Percentiles rank a stretch among this genome's conserved stretches.
These are phyloP conservation scores for Mycena olivaceomarginata DNA, from an alignment of 768 basidiomycete genomes.

Conservation along the genomic window DNA sequence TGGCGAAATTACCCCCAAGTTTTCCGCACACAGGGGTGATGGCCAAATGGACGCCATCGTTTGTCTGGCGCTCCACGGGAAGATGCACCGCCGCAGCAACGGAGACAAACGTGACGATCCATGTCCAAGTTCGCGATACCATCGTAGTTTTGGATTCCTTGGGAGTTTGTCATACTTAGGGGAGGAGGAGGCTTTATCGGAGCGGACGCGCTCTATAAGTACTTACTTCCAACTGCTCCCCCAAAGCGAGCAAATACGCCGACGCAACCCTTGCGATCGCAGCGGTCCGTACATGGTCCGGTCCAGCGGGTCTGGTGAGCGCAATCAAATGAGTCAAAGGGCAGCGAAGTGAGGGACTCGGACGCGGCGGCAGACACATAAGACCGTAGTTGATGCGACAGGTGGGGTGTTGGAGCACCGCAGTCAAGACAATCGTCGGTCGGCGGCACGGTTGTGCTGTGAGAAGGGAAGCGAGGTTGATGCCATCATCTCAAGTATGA, in stretches of 20 bases:
- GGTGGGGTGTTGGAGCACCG: no score
- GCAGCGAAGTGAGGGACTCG: slow-evolving; percentile 9
- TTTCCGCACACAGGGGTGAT: slow-evolving; percentile 66
- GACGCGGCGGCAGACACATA: slow-evolving; percentile 8
- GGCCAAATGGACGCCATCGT: slow-evolving; percentile 65
- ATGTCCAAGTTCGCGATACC: neutral
- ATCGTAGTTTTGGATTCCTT: neutral
- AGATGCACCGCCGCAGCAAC: slow-evolving; percentile 6
- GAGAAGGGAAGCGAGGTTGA: no score
- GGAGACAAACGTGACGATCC: slow-evolving; percentile 2
- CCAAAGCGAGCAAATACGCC: neutral
- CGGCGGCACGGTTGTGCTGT: no score
- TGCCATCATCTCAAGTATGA: no score
- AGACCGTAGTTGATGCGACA: slow-evolving; percentile 10
- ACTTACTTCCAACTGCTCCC: neutral
- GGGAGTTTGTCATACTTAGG: no score
- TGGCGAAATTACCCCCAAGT: slow-evolving; percentile 60
- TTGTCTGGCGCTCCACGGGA: slow-evolving; percentile 33
- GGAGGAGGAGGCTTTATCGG: neutral
- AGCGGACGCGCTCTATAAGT: neutral
- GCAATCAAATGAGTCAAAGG: neutral
- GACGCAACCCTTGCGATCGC: no score
- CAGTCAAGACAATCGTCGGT: no score
- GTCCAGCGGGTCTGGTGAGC: slow-evolving; percentile 4
- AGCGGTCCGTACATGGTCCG: neutral